phyloP scores from a whole-genome alignment of 1,284 basidiomycete species.

The Phlebopus sp. region DNA sequence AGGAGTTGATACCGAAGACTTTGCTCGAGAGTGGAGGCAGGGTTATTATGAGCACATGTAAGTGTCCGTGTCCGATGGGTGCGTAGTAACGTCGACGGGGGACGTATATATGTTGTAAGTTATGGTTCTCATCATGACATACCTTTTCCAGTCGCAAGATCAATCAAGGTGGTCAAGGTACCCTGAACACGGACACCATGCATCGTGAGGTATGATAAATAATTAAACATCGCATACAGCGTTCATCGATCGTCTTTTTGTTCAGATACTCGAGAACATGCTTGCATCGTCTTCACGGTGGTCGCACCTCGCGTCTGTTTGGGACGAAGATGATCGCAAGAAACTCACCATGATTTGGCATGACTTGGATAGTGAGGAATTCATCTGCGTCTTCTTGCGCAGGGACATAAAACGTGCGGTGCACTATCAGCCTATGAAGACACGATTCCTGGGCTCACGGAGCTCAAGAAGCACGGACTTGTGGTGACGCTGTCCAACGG shows the following conservation, averaged over 20 bases:
- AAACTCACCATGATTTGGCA: constrained; percentile 56
- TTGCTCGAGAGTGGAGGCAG: constrained; percentile 56
- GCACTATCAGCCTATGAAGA: constrained; percentile 53
- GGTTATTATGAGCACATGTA: constrained; percentile 50
- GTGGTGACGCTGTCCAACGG: constrained; percentile 62
- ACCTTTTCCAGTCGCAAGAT: too few relatives aligned
- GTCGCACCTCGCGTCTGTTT: constrained; percentile 41
- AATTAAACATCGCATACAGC: background rate
- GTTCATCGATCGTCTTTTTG: background rate
- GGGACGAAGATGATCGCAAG: constrained; percentile 42
- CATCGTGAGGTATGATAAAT: constrained; percentile 48
- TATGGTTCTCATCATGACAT: too few relatives aligned
- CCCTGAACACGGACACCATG: constrained; percentile 52
- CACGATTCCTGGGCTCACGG: constrained; percentile 44
- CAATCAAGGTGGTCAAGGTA: constrained; percentile 43
- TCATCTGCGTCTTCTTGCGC: background rate
- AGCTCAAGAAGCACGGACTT: constrained; percentile 49
- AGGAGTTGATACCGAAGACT: constrained; percentile 43
- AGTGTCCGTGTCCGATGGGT: too few relatives aligned
- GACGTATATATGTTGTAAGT: too few relatives aligned
- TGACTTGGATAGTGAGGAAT: constrained; percentile 42
- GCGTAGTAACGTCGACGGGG: too few relatives aligned
- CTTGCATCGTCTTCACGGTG: constrained; percentile 46
- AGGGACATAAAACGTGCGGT: background rate
- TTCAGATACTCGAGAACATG: constrained; percentile 56